Conservation (phyloP, 1,284 basidiomycete species). For the Entoloma clypeatum region DNA sequence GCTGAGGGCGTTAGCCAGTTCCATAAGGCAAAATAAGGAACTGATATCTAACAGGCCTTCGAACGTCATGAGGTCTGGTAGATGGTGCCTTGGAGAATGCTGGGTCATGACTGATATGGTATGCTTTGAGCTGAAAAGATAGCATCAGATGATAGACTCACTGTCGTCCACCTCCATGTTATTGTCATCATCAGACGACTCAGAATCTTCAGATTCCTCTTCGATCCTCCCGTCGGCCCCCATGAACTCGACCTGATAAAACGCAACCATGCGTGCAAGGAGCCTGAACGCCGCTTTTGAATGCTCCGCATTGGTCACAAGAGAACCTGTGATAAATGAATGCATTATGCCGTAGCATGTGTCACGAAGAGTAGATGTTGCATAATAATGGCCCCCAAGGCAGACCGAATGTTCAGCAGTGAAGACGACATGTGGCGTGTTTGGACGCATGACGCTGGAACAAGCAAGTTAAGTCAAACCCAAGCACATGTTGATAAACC, state of each 20-base stretch:
- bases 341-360: slow-evolving; percentile 11
- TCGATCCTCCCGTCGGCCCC: neutral
- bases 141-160: too few relatives aligned
- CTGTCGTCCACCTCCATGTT: too few relatives aligned
- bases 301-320: slow-evolving; percentile 17
- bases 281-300: neutral
- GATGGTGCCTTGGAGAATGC: neutral
- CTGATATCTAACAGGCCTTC: slow-evolving; percentile 1
- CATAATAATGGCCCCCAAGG: slow-evolving; percentile 16
- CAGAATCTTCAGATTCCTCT: too few relatives aligned
- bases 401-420: slow-evolving; percentile 9
- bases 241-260: slow-evolving; percentile 4
- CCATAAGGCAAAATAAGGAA: neutral
- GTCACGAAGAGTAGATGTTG: slow-evolving; percentile 6
- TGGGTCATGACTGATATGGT: neutral
- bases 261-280: neutral
- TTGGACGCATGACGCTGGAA: slow-evolving; percentile 17
- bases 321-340: slow-evolving; percentile 8
- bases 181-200: too few relatives aligned
- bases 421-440: slow-evolving; percentile 13
- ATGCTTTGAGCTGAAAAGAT: too few relatives aligned
- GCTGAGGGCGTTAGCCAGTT: slow-evolving; percentile 1
- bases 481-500: neutral
- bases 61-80: neutral
- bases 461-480: neutral